Evolutionary conservation across 768 basidiomycete genomes (phyloP).

Genomic region (Mycena kentingensis): DNA sequence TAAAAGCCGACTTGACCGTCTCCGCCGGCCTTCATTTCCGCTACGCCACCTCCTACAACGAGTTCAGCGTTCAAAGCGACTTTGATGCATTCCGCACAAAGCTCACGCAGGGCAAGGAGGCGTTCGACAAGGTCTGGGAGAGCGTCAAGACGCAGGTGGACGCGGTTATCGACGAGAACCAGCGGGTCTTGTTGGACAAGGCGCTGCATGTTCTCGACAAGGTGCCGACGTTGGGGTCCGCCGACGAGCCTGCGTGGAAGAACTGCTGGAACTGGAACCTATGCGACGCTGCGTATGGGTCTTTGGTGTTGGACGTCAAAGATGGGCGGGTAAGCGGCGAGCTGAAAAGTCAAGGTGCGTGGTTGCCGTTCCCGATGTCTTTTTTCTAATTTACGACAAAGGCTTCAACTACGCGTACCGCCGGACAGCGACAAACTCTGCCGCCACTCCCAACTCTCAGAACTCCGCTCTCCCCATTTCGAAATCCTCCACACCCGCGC

Average conservation of each 20-base stretch:
- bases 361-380: neutral
- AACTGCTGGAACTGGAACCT: slow-evolving; percentile 99
- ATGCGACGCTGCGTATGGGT: slow-evolving; percentile 93
- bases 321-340: slow-evolving; percentile 93
- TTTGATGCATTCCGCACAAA: slow-evolving; percentile 88
- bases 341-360: slow-evolving; percentile 85
- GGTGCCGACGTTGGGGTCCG: slow-evolving; percentile 64
- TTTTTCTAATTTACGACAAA: slow-evolving; percentile 30
- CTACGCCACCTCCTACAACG: slow-evolving; percentile 94
- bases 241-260: slow-evolving; percentile 95
- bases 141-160: slow-evolving; percentile 91
- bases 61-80: slow-evolving; percentile 90
- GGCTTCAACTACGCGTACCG: slow-evolving; percentile 98
- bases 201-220: slow-evolving; percentile 83
- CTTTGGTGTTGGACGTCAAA: slow-evolving; percentile 83
- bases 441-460: slow-evolving; percentile 60
- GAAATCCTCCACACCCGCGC: slow-evolving; percentile 37
- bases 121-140: slow-evolving; percentile 93
- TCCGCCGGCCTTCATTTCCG: slow-evolving; percentile 97
- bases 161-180: slow-evolving; percentile 86
- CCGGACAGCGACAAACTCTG: slow-evolving; percentile 58
- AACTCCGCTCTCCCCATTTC: slow-evolving; percentile 46
- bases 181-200: slow-evolving; percentile 86
- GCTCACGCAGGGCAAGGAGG: slow-evolving; percentile 72
- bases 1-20: slow-evolving; percentile 93